These are phyloP conservation scores for Monilinia fructigena DNA, from an alignment of 2,329 filamentous ascomycete genomes.

Conservation along the genomic window DNA sequence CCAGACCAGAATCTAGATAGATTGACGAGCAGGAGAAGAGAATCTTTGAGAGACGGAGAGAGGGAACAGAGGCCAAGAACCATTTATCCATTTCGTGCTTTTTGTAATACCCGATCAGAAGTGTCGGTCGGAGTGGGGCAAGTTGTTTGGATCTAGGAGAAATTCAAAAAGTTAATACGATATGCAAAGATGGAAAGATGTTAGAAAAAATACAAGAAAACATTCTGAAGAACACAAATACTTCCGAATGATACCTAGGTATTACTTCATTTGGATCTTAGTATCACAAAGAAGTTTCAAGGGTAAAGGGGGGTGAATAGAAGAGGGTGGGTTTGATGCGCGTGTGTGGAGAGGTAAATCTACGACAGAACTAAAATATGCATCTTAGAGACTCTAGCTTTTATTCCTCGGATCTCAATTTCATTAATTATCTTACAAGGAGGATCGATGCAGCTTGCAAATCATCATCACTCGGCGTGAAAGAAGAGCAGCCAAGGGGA, in stretches of 20 bases:
- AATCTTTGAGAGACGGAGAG: background rate
- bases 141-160: slow-evolving; percentile 8
- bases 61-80: slow-evolving; percentile 8
- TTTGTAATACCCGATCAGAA: slow-evolving; percentile 14
- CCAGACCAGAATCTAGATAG: background rate
- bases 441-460: slow-evolving; percentile 18
- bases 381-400: slow-evolving; percentile 8
- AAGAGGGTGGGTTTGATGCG: slow-evolving; percentile 6
- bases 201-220: background rate
- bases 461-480: slow-evolving; percentile 23
- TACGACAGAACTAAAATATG: slow-evolving; percentile 13
- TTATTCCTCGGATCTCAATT: slow-evolving; percentile 13
- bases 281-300: slow-evolving; percentile 5
- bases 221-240: slow-evolving; percentile 10
- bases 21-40: slow-evolving; percentile 6
- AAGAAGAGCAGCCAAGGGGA: slow-evolving; percentile 4
- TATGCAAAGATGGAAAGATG: slow-evolving; percentile 3
- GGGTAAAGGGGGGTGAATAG: slow-evolving; percentile 5
- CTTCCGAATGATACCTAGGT: slow-evolving; percentile 17
- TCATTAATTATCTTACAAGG: slow-evolving; percentile 12
- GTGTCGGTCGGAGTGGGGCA: background rate
- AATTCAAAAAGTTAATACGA: slow-evolving; percentile 1
- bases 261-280: slow-evolving; percentile 17
- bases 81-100: slow-evolving; percentile 4
- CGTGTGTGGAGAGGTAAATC: slow-evolving; percentile 17